A percentile compares a stretch with the other conserved stretches of the same genome.
These are phyloP conservation scores for Colletotrichum gloeosporioides DNA, from an alignment of 2,329 filamentous ascomycete genomes.

Conservation along the genomic window DNA sequence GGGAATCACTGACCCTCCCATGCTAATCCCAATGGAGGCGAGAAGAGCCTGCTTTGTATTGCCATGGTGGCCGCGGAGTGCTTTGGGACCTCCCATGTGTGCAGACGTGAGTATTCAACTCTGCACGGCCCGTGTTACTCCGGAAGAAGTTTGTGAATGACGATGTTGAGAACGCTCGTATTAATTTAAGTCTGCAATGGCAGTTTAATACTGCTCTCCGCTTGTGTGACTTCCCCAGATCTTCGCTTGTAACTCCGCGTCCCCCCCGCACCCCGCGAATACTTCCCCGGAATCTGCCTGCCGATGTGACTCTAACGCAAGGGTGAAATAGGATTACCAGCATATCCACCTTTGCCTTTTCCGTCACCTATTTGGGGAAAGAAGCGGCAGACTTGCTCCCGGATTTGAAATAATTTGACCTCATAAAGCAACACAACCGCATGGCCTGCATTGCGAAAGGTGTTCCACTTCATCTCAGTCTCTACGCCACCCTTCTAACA, in stretches of 20 bases:
- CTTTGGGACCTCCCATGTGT: background rate
- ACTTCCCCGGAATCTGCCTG: background rate
- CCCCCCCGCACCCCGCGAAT: background rate
- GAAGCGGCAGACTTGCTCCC: background rate
- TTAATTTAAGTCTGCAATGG: background rate
- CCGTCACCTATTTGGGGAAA: background rate
- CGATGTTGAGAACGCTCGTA: background rate
- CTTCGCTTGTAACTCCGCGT: background rate
- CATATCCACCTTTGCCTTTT: background rate
- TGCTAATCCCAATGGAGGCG: background rate
- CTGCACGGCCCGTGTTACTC: background rate
- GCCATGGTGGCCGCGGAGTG: background rate
- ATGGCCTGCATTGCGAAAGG: background rate
- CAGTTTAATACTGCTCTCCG: background rate
- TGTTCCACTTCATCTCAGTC: background rate
- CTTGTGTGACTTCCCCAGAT: background rate
- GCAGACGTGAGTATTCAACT: background rate
- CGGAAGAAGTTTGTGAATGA: background rate
- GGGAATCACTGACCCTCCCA: background rate
- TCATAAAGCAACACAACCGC: background rate
- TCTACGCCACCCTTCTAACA: background rate
- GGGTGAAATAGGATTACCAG: background rate
- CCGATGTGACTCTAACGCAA: background rate
- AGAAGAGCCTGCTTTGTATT: background rate
- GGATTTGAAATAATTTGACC: fast-evolving